Conservation (phyloP, 2,329 filamentous ascomycete genomes). For the Arthrobotrys sinensis region DNA sequence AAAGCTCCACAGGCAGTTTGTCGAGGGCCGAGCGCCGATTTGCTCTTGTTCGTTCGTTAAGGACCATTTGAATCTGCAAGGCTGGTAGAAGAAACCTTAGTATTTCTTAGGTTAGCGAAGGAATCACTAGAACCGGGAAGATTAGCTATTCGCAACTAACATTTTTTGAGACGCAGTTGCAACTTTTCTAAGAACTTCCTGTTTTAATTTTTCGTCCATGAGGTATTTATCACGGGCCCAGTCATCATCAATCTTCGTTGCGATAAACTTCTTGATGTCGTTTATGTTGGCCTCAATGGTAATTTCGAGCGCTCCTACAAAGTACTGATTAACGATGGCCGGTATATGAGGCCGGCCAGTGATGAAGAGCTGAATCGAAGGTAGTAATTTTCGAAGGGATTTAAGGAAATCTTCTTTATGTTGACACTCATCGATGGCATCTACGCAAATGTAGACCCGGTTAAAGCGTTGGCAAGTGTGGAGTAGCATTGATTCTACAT, state of each 20-base stretch:
- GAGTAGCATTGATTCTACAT: constrained; percentile 18
- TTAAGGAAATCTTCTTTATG: constrained; percentile 13
- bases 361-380: constrained; percentile 29
- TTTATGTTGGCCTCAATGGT: constrained; percentile 34
- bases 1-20: constrained; percentile 18
- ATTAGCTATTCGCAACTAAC: constrained; percentile 8
- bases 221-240: constrained; percentile 25
- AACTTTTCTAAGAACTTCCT: constrained; percentile 23
- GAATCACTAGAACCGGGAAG: background rate
- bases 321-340: constrained; percentile 27
- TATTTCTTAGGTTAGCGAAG: constrained; percentile 4
- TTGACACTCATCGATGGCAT: constrained; percentile 36
- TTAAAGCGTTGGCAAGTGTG: constrained; percentile 6
- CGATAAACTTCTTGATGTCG: constrained; percentile 37
- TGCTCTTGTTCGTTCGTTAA: constrained; percentile 24
- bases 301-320: constrained; percentile 14
- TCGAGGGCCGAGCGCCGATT: constrained; percentile 27
- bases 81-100: constrained; percentile 39
- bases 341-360: constrained; percentile 38
- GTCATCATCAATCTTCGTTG: constrained; percentile 29
- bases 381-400: constrained; percentile 18
- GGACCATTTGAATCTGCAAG: constrained; percentile 30
- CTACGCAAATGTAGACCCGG: constrained; percentile 31
- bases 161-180: constrained; percentile 20
- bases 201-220: constrained; percentile 45